phyloP scores from a whole-genome alignment of 116 monocot species.

The Dioscorea cayenensis region DNA sequence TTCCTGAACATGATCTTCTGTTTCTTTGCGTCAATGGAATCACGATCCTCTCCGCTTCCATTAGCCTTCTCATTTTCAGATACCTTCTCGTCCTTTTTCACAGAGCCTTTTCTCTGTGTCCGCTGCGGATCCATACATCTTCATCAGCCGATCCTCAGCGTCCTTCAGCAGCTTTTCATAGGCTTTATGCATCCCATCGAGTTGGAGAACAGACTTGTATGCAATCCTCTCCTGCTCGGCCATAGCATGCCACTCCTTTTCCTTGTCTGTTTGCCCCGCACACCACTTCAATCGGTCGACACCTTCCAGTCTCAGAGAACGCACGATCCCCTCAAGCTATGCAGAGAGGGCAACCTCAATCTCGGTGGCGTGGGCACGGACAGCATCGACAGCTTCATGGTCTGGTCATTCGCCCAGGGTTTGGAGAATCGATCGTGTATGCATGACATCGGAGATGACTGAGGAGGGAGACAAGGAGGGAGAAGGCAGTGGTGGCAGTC shows the following conservation, averaged over 20 bases:
- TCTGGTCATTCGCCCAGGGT: conserved; percentile 70
- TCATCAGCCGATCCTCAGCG: conserved; percentile 44
- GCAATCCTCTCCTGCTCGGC: conserved; percentile 31
- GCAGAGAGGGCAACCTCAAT: conserved; percentile 17
- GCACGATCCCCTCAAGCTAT: conserved; percentile 27
- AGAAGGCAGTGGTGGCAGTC: too few species aligned
- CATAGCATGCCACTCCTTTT: conserved; percentile 22
- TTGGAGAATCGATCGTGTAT: too few species aligned
- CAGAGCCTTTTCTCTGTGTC: background rate
- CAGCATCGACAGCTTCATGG: conserved; percentile 79
- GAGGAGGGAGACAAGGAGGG: conserved; percentile 58
- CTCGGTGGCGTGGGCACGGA: conserved; percentile 29
- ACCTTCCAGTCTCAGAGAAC: conserved; percentile 15
- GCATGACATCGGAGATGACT: conserved; percentile 71
- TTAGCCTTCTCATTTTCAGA: too few species aligned
- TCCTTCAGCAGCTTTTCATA: conserved; percentile 49
- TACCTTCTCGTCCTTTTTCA: background rate
- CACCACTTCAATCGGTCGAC: conserved; percentile 11
- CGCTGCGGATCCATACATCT: conserved; percentile 29
- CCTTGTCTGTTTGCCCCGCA: conserved; percentile 17
- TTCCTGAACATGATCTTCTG: conserved; percentile 18
- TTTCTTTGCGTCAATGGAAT: conserved; percentile 17
- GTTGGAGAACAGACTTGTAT: conserved; percentile 35
- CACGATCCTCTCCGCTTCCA: too few species aligned
- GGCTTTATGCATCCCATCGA: conserved; percentile 57